Conservation (phyloP, 352 stramenopile genomes). For the Pythium folliculosum region DNA sequence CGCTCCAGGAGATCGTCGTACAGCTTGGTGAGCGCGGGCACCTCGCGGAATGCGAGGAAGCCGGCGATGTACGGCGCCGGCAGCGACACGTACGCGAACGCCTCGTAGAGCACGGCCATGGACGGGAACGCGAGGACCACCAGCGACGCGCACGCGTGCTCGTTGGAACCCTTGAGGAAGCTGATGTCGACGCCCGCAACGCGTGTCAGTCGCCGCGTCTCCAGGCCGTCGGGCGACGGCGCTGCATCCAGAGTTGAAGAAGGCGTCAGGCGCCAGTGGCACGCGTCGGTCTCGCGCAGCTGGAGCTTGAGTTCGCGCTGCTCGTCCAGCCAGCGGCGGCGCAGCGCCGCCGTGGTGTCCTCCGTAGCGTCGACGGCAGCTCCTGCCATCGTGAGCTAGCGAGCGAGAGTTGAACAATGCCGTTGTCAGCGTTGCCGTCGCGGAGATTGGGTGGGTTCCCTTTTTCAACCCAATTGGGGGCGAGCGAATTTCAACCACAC, state of each 20-base stretch:
- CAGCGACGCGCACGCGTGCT: slow-evolving; percentile 80
- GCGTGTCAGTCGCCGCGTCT: slow-evolving; percentile 31
- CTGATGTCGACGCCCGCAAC: slow-evolving; percentile 85
- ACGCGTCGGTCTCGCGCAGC: slow-evolving; percentile 45
- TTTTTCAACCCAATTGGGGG: slow-evolving; percentile 3
- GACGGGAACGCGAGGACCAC: slow-evolving; percentile 76
- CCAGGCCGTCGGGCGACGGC: background rate
- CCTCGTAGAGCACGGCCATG: slow-evolving; percentile 71
- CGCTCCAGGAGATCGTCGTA: slow-evolving; percentile 58
- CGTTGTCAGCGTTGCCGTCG: background rate
- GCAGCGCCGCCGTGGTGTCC: slow-evolving; percentile 9
- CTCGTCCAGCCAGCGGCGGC: slow-evolving; percentile 27
- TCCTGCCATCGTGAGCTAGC: background rate
- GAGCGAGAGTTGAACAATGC: background rate
- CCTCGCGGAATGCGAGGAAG: slow-evolving; percentile 82
- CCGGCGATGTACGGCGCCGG: slow-evolving; percentile 78
- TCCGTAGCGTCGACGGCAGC: background rate
- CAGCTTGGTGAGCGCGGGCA: slow-evolving; percentile 68
- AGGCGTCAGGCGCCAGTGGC: slow-evolving; percentile 41
- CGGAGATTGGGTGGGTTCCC: background rate
- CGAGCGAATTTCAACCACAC: background rate
- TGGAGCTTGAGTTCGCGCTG: slow-evolving; percentile 61
- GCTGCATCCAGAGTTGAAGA: background rate
- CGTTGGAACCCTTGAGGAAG: slow-evolving; percentile 76
- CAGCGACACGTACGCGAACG: slow-evolving; percentile 83